Evolutionary conservation across 164 flowering plant genomes (phyloP).

Genomic region (Dillenia turbinata): DNA sequence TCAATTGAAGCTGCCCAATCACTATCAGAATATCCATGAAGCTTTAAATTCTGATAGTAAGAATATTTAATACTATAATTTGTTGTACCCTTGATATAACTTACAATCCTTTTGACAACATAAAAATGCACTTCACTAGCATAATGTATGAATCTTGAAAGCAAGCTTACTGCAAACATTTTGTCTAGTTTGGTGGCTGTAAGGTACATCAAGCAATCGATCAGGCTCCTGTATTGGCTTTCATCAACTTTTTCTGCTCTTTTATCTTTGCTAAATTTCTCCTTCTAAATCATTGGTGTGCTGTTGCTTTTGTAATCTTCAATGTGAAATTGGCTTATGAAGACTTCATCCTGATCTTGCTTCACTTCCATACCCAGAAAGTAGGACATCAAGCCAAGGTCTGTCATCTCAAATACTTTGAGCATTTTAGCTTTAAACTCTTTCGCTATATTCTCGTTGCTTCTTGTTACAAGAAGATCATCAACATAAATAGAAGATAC

Average conservation of each 20-base stretch:
- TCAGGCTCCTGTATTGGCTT: background rate
- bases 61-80: background rate
- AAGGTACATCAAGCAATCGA: background rate
- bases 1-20: background rate
- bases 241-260: constrained; percentile 1
- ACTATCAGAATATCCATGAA: background rate
- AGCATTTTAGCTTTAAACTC: background rate
- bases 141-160: background rate
- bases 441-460: background rate
- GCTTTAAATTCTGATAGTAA: background rate
- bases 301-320: background rate
- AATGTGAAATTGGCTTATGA: constrained; percentile 2
- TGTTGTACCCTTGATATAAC: background rate
- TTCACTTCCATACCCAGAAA: constrained; percentile 2
- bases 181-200: background rate
- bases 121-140: background rate
- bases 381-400: constrained; percentile 4
- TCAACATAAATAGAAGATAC: constrained; percentile 1
- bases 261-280: background rate
- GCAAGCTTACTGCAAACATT: background rate
- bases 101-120: background rate
- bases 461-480: constrained; percentile 4
- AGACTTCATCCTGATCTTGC: background rate
- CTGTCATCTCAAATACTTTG: constrained; percentile 7
- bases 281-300: background rate